These are phyloP conservation scores for Zygoascus sp. DNA, from an alignment of 1,139 yeast genomes.

Conservation along the genomic window DNA sequence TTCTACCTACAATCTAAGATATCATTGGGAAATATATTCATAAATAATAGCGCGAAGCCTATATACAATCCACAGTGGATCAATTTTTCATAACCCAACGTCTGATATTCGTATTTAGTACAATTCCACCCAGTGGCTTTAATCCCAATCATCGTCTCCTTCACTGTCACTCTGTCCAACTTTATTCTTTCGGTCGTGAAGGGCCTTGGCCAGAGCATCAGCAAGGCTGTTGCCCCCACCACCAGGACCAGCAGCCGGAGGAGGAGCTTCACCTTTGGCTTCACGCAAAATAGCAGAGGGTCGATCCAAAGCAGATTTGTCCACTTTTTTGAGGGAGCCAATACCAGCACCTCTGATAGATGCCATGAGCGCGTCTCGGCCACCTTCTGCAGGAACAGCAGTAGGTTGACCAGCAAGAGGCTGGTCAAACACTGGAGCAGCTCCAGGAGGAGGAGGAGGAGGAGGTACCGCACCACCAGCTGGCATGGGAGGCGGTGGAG, in stretches of 20 bases:
- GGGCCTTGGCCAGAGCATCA: slow-evolving; percentile 83
- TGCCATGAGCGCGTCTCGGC: slow-evolving; percentile 78
- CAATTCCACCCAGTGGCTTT: not conserved
- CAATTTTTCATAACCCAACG: not conserved
- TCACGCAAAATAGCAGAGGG: slow-evolving; percentile 72
- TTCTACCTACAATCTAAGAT: not conserved
- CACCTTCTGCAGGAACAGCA: slow-evolving; percentile 44
- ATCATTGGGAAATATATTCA: not conserved
- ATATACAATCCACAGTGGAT: not conserved
- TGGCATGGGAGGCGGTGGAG: slow-evolving; percentile 29
- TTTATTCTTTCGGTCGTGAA: slow-evolving; percentile 73
- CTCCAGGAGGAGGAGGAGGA: slow-evolving; percentile 34
- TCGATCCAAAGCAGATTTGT: slow-evolving; percentile 74
- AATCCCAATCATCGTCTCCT: slow-evolving; percentile 65
- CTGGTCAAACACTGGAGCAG: slow-evolving; percentile 39
- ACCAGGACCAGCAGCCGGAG: slow-evolving; percentile 38
- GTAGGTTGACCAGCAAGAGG: slow-evolving; percentile 17
- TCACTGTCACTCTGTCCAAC: slow-evolving; percentile 85
- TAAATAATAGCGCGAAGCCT: not conserved
- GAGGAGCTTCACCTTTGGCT: slow-evolving; percentile 55
- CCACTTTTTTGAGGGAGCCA: slow-evolving; percentile 65
- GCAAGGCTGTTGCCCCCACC: slow-evolving; percentile 82
- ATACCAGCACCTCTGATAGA: slow-evolving; percentile 83
- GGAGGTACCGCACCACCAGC: slow-evolving; percentile 28
- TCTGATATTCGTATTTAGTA: not conserved